phyloP scores from a whole-genome alignment of 2,329 filamentous ascomycete genomes.

The Salinomyces thailandicus region DNA sequence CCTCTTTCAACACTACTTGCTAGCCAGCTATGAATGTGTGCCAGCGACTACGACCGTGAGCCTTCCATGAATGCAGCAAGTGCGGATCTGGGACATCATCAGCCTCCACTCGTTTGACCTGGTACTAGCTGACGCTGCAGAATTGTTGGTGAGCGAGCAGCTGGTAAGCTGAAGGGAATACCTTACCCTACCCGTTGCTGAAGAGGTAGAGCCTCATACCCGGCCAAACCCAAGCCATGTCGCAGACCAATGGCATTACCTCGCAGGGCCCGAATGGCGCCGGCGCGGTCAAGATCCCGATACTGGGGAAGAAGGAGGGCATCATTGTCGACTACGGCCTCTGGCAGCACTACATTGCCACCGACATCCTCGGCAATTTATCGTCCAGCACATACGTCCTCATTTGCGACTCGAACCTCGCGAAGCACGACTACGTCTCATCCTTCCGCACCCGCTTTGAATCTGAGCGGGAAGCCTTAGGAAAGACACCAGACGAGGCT shows the following conservation, averaged over 20 bases:
- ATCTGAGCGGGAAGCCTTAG: constrained; percentile 26
- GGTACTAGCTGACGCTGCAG: constrained; percentile 17
- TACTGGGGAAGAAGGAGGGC: constrained; percentile 69
- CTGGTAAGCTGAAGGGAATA: constrained; percentile 16
- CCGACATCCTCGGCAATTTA: constrained; percentile 68
- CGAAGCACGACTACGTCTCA: constrained; percentile 62
- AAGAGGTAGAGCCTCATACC: no score
- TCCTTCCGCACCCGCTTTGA: constrained; percentile 60
- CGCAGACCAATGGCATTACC: constrained; percentile 12
- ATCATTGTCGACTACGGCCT: constrained; percentile 89
- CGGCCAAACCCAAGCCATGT: no score
- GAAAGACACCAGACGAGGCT: constrained; percentile 35
- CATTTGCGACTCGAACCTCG: constrained; percentile 91
- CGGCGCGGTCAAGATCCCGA: constrained; percentile 55
- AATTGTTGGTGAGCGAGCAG: constrained; percentile 17
- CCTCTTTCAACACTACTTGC: no score
- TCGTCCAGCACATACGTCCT: constrained; percentile 87
- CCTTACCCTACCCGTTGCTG: no score
- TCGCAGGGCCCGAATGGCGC: constrained; percentile 15
- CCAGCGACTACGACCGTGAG: not conserved
- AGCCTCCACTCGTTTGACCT: constrained; percentile 18
- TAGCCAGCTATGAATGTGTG: no score
- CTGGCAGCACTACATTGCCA: constrained; percentile 70
- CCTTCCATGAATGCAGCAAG: constrained; percentile 21
- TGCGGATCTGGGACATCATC: constrained; percentile 21